These are phyloP conservation scores for Cladosporium phlei DNA, from an alignment of 2,329 filamentous ascomycete genomes.

Conservation along the genomic window DNA sequence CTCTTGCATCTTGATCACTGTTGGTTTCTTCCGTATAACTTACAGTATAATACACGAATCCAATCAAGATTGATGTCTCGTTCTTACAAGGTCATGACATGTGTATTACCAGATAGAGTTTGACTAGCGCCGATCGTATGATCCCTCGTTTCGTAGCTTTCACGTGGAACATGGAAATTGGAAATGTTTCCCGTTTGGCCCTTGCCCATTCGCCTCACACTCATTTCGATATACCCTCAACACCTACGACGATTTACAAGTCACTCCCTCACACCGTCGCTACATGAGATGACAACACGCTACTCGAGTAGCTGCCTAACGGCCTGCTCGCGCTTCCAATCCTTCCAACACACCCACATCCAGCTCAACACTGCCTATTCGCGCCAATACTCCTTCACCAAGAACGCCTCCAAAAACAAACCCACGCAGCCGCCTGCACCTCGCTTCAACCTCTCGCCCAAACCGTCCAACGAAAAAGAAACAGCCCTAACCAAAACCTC, in stretches of 20 bases:
- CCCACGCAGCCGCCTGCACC: not conserved
- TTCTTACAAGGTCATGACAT: no score
- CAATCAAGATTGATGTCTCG: no score
- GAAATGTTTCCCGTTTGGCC: constrained; percentile 1
- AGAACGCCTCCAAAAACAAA: not conserved
- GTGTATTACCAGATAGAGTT: no score
- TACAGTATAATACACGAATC: no score
- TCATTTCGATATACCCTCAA: no score
- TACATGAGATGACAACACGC: constrained; percentile 34
- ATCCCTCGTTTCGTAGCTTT: constrained; percentile 4
- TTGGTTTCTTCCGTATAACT: not conserved
- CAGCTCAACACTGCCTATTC: not conserved
- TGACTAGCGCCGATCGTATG: constrained; percentile 1
- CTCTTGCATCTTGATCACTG: not conserved
- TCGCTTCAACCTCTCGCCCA: not conserved
- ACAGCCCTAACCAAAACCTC: not conserved
- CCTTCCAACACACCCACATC: constrained; percentile 9
- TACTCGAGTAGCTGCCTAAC: constrained; percentile 26
- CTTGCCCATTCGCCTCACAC: no score
- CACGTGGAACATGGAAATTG: constrained; percentile 4
- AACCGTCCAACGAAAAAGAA: not conserved
- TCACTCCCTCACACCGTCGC: not conserved
- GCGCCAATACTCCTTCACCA: constrained; percentile 16
- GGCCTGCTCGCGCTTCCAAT: constrained; percentile 24
- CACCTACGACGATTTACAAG: not conserved